Conservation (phyloP, 768 basidiomycete species). For the Hysterangium stoloniferum region DNA sequence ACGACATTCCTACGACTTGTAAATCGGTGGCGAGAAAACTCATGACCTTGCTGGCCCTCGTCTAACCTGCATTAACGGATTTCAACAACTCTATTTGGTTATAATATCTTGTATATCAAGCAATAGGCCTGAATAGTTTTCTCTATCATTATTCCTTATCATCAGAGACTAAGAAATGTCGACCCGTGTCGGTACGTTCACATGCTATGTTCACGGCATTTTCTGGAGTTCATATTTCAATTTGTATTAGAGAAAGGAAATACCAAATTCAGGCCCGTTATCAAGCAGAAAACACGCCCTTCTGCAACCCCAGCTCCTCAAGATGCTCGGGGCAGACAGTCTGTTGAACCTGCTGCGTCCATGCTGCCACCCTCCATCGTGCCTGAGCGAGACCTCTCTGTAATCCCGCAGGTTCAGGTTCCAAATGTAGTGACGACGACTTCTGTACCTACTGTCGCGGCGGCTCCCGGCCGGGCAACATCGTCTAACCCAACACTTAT, state of each 20-base stretch:
- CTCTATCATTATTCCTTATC: no score
- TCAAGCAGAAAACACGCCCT: constrained; percentile 9
- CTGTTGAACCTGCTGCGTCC: not conserved
- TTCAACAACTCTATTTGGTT: no score
- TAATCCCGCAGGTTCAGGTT: not conserved
- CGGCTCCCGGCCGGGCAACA: not conserved
- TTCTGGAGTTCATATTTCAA: not conserved
- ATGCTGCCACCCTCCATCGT: not conserved
- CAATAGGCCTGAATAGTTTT: no score
- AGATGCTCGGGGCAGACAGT: not conserved
- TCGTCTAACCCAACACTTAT: not conserved
- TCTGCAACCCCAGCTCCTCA: not conserved
- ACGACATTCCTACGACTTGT: no score
- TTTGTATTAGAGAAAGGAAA: constrained; percentile 5
- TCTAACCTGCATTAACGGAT: no score
- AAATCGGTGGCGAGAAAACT: no score
- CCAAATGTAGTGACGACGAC: not conserved
- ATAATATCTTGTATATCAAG: no score
- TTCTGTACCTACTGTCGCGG: not conserved
- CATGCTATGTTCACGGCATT: not conserved
- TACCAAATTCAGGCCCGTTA: constrained; percentile 8
- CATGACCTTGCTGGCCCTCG: no score
- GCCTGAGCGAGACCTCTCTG: not conserved
- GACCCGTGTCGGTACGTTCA: constrained; percentile 1
- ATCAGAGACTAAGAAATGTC: no score